Conservation (phyloP, 1,284 basidiomycete species). For the Boletellus deceptivus region DNA sequence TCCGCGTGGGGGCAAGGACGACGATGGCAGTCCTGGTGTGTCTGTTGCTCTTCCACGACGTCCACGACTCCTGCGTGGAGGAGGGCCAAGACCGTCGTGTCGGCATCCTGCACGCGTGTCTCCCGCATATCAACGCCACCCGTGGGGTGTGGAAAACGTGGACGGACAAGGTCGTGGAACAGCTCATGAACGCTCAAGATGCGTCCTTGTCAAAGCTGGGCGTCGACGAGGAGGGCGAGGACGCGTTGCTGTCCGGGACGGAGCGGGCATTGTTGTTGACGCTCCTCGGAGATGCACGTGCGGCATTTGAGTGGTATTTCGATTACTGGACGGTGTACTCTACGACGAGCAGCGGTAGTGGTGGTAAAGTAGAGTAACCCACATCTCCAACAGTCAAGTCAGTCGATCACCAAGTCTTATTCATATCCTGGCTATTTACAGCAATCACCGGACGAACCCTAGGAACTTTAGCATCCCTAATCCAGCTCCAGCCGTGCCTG, state of each 20-base stretch:
- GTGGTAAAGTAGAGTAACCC: too few species aligned
- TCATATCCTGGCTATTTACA: too few species aligned
- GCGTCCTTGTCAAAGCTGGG: conserved; percentile 12
- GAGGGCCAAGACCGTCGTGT: conserved; percentile 22
- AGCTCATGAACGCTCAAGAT: conserved; percentile 19
- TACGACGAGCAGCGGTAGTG: too few species aligned
- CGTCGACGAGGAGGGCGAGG: conserved; percentile 7
- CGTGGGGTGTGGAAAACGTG: conserved; percentile 25
- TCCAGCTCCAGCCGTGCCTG: too few species aligned
- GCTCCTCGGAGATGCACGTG: conserved; percentile 20
- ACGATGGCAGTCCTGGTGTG: conserved; percentile 15
- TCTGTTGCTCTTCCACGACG: conserved; percentile 23
- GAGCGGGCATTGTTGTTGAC: conserved; percentile 16
- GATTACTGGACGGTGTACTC: background rate
- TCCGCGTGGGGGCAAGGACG: too few species aligned
- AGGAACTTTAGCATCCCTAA: too few species aligned
- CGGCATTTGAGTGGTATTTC: conserved; percentile 25
- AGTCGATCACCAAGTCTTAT: too few species aligned
- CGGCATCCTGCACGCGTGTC: conserved; percentile 20
- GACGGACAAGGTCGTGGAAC: conserved; percentile 24
- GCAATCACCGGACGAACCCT: too few species aligned
- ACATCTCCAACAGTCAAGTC: too few species aligned
- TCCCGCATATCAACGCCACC: conserved; percentile 18
- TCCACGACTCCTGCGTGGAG: conserved; percentile 12
- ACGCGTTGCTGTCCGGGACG: conserved; percentile 11